Evolutionary conservation across 176 grass and related monocot genomes (phyloP).

Genomic region (Aegilops longissima): DNA sequence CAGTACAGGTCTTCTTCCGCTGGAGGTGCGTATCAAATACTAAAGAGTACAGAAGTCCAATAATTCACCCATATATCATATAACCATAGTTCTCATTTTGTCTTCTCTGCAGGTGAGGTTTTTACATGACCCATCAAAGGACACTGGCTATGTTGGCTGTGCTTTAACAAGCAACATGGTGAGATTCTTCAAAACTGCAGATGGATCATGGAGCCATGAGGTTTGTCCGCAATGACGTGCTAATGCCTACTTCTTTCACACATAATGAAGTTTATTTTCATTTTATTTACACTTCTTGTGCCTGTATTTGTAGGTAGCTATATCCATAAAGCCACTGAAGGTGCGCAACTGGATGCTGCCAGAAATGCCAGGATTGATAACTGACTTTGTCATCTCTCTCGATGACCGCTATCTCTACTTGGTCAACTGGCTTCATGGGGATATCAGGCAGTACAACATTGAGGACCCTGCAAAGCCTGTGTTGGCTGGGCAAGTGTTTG

Average conservation of each 20-base stretch:
- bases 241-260: neutral
- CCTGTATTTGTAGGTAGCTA: conserved; percentile 48
- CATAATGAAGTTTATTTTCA: neutral
- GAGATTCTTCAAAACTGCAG: conserved; percentile 76
- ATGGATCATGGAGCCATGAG: conserved; percentile 92
- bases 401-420: conserved; percentile 89
- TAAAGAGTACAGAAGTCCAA: neutral
- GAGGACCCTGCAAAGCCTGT: conserved; percentile 83
- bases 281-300: neutral
- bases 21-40: conserved; percentile 53
- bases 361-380: conserved; percentile 98
- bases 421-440: conserved; percentile 96
- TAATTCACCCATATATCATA: neutral
- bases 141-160: conserved; percentile 84
- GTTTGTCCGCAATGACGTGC: conserved; percentile 7
- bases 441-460: conserved; percentile 96
- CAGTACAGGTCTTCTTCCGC: conserved; percentile 63
- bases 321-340: conserved; percentile 71
- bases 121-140: conserved; percentile 94
- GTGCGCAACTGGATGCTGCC: conserved; percentile 88
- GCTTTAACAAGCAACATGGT: conserved; percentile 94
- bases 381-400: conserved; percentile 85
- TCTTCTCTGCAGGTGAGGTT: conserved; percentile 73
- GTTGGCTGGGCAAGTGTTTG: conserved; percentile 83
- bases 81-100: neutral